A percentile compares a stretch with the other conserved stretches of the same genome.
Conservation (phyloP, 2,329 filamentous ascomycete genomes). For the Escovopsis sp. region DNA sequence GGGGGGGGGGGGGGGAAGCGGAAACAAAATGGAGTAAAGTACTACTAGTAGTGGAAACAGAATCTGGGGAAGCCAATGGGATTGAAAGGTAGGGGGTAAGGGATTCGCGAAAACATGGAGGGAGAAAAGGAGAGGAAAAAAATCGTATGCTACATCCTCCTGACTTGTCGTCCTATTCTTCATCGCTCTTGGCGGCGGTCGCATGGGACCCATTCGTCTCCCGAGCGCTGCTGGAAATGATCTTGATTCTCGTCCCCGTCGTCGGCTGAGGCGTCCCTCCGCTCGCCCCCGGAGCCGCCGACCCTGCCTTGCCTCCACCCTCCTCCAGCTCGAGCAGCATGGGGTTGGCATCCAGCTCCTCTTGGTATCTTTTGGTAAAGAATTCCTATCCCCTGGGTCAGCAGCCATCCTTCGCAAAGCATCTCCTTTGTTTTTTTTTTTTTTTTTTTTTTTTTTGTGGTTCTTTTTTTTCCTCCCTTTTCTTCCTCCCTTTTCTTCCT, state of each 20-base stretch:
- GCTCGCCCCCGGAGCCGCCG: conserved; percentile 36
- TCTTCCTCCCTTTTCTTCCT: neutral
- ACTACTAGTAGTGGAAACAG: no score
- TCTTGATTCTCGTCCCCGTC: conserved; percentile 51
- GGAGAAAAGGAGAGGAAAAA: neutral
- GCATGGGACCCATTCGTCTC: conserved; percentile 24
- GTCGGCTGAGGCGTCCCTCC: conserved; percentile 48
- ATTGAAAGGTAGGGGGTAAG: no score
- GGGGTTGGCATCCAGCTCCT: conserved; percentile 36
- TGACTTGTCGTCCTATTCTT: conserved; percentile 24
- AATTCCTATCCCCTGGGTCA: conserved; percentile 38
- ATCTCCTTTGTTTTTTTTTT: neutral
- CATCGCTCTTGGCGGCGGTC: conserved; percentile 33
- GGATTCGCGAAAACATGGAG: no score
- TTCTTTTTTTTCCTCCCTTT: neutral
- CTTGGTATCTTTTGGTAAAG: conserved; percentile 37
- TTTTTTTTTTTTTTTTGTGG: neutral
- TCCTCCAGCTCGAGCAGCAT: conserved; percentile 42
- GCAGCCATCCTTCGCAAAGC: conserved; percentile 2
- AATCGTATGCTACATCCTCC: conserved; percentile 1
- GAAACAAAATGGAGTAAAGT: neutral
- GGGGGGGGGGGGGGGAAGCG: no score
- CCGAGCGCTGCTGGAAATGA: conserved; percentile 33
- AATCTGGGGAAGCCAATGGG: no score
- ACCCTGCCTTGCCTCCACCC: conserved; percentile 19